Evolutionary conservation across 441 rosid species (phyloP).

Genomic region (Corymbia calophylla): DNA sequence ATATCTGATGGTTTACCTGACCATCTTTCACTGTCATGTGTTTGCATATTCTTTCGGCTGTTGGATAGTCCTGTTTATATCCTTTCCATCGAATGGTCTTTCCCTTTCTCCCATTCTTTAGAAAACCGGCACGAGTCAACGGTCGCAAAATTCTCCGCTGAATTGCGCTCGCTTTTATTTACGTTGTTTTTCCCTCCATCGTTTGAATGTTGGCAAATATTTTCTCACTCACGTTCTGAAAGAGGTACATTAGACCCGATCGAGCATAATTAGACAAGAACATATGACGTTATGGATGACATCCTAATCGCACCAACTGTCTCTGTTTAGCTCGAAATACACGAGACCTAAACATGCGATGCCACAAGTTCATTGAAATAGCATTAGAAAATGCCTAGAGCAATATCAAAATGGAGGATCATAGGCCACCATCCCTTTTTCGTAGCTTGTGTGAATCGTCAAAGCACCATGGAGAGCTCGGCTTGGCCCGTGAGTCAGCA

Average conservation of each 20-base stretch:
- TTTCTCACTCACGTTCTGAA: background rate
- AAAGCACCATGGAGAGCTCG: background rate
- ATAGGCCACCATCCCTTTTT: background rate
- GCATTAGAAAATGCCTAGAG: background rate
- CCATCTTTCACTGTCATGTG: background rate
- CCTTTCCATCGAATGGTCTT: background rate
- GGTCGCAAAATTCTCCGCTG: background rate
- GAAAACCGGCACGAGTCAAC: background rate
- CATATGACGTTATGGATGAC: background rate
- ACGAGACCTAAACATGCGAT: background rate
- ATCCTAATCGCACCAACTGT: background rate
- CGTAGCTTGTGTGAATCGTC: background rate
- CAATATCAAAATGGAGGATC: background rate
- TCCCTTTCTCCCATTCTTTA: background rate
- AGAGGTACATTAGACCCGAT: background rate
- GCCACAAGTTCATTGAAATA: background rate
- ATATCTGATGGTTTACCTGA: background rate
- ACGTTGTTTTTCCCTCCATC: background rate
- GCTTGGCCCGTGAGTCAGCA: background rate
- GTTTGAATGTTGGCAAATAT: background rate
- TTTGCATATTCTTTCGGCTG: background rate
- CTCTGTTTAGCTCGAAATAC: background rate
- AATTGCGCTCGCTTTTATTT: background rate
- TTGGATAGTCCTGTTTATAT: background rate
- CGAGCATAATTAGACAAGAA: background rate